A percentile compares a stretch with the other conserved stretches of the same genome.
Conservation (phyloP, 179 eudicot species). For the Patellifolia procumbens region DNA sequence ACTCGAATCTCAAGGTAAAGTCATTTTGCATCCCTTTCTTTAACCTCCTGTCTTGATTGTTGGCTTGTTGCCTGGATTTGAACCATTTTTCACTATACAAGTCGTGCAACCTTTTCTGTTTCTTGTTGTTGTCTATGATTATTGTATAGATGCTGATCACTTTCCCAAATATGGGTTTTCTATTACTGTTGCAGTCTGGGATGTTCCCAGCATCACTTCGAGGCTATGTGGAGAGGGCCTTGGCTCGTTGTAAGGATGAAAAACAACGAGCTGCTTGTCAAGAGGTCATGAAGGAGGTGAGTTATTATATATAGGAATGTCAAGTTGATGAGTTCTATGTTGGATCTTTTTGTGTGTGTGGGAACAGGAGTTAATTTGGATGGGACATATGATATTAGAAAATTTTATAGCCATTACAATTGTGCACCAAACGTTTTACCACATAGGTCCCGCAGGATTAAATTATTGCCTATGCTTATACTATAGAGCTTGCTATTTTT, state of each 20-base stretch:
- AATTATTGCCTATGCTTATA: not conserved
- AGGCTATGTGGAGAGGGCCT: slow-evolving; percentile 97
- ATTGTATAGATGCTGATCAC: not conserved
- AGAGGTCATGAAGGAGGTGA: slow-evolving; percentile 82
- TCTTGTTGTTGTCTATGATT: not conserved
- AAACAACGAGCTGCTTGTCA: slow-evolving; percentile 74
- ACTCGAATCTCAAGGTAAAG: slow-evolving; percentile 70
- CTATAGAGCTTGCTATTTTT: not conserved
- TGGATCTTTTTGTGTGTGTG: not conserved
- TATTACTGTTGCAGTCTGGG: slow-evolving; percentile 58
- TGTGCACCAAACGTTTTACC: not conserved
- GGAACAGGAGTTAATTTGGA: not conserved
- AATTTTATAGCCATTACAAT: not conserved
- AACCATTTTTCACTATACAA: not conserved
- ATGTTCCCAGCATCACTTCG: slow-evolving; percentile 82
- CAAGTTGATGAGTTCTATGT: not conserved
- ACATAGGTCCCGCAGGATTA: not conserved
- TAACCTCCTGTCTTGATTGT: slow-evolving; percentile 3
- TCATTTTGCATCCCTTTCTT: slow-evolving; percentile 7
- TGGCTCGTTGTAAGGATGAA: slow-evolving; percentile 94
- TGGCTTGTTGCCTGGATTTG: not conserved
- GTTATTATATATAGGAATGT: slow-evolving; percentile 1
- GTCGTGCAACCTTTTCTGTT: not conserved
- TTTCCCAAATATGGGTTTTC: slow-evolving; percentile 2
- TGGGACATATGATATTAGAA: not conserved